Evolutionary conservation across 2,329 filamentous ascomycete genomes (phyloP).

Genomic region (Elsinoe ampelina): DNA sequence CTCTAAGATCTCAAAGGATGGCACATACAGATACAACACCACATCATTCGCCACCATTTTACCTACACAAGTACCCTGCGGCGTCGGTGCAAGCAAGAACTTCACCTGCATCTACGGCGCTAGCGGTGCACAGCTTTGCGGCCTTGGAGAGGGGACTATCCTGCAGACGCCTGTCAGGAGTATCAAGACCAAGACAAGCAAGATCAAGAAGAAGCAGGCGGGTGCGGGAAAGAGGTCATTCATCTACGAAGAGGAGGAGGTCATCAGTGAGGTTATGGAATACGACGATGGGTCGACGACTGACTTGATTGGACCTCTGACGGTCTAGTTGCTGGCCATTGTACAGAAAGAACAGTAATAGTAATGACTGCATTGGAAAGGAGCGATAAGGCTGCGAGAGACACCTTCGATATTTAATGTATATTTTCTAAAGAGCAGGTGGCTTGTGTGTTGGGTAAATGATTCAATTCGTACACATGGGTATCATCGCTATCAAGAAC

Average conservation of each 20-base stretch:
- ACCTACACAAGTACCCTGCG: not conserved
- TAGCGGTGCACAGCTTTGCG: constrained; percentile 1
- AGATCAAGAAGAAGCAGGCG: not conserved
- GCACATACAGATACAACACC: not conserved
- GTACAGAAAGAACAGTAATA: not conserved
- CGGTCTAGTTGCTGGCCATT: not conserved
- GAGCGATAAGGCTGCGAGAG: not conserved
- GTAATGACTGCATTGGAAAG: not conserved
- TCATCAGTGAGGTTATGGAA: not conserved
- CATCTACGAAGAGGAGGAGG: not conserved
- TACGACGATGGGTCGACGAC: not conserved
- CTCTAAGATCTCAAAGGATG: not conserved
- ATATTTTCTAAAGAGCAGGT: not conserved
- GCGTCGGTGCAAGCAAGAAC: constrained; percentile 7
- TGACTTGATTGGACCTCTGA: not conserved
- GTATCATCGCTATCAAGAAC: constrained; percentile 3
- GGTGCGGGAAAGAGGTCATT: not conserved
- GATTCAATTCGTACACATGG: not conserved
- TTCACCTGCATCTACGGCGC: constrained; percentile 9
- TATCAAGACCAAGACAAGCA: constrained; percentile 6
- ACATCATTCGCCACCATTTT: constrained; percentile 1
- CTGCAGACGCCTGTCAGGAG: constrained; percentile 1
- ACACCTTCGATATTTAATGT: constrained; percentile 3
- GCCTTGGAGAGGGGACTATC: constrained; percentile 4
- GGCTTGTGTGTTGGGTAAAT: not conserved